Evolutionary conservation across 2,329 filamentous ascomycete genomes (phyloP), one percentile per base, ranked within the genome.

Genomic region (Aquanectria penicillioides): DNA sequence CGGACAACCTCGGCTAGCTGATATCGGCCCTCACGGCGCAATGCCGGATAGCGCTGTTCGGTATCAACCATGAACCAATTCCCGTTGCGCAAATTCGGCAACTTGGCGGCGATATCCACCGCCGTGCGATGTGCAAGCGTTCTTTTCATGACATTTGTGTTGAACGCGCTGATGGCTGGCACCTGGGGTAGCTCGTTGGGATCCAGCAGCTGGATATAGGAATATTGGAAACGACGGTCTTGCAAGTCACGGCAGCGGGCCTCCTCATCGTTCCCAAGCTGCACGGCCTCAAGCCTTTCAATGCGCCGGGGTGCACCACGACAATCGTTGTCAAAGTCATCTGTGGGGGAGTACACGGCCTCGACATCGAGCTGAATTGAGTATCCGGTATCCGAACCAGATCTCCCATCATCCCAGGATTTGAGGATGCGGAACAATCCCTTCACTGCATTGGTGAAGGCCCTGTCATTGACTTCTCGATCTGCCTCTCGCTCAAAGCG

Each of bases 401-500:
- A 28, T 18, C 29, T 52, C 15, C 34, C 52, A 4, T 55, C 38
- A 6, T 68, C 64, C 67, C 67, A 69, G 5, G 44, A 37, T 29
- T 58, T 57, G 4, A 66, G 40, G 22, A 63, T 49, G 23, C 41
- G 13, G 20, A 68, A 63, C 22, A 69, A 59, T n/a, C 29, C n/a
- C 26, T 57, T 49, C 25, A 69, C 54, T 6, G 65, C 62, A 29
- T 41, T 28, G 15, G 65, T 67, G 22, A 68, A 69, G 23, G 50
- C 62, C 41, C 62, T 44, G 34, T 69, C 51, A 41, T 69, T 69
- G 34, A 53, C 57, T 23, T 33, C 26, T 26, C 64, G 62, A 25
- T 68, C 62, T 13, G 40, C 40, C 34, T 60, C 57, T 20, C 65
- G 54, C 47, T 69, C 64, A 20, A 68, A 69, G 11, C 60, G 47